These are phyloP conservation scores for Neckera pumila DNA, from an alignment of 225 moss, liverwort and hornwort species.

Conservation along the genomic window DNA sequence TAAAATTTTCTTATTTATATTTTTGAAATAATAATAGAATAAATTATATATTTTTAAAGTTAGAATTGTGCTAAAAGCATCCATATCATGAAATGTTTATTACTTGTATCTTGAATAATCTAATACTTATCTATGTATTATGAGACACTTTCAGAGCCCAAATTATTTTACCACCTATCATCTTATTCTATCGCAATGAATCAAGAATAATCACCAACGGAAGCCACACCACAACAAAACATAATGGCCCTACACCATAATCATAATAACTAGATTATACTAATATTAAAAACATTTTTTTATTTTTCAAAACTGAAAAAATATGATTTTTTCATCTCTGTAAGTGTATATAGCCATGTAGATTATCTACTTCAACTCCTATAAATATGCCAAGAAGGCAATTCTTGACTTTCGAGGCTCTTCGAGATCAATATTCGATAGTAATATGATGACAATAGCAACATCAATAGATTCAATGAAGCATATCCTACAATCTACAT, in stretches of 20 bases:
- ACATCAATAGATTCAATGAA: no score
- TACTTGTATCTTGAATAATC: not conserved
- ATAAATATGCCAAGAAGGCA: no score
- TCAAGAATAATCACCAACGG: not conserved
- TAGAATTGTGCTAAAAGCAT: not conserved
- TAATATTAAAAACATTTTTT: not conserved
- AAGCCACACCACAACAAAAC: no score
- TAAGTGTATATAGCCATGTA: no score
- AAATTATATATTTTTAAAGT: not conserved
- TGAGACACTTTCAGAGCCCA: fast-evolving
- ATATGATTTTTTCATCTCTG: no score
- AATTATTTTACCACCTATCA: not conserved
- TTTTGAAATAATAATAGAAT: fast-evolving
- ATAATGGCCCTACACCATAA: not conserved
- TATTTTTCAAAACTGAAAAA: no score
- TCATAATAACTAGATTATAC: not conserved
- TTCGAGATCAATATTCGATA: no score
- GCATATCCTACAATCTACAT: no score
- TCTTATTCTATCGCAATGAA: not conserved
- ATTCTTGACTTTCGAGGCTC: no score
- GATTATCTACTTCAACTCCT: no score
- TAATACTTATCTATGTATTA: fast-evolving
- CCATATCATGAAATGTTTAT: fast-evolving
- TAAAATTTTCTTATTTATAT: not conserved
- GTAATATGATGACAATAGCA: no score